Evolutionary conservation across 768 basidiomycete species (phyloP), one percentile per base, ranked within the genome.

Genomic region (Tephrocybe sp.): DNA sequence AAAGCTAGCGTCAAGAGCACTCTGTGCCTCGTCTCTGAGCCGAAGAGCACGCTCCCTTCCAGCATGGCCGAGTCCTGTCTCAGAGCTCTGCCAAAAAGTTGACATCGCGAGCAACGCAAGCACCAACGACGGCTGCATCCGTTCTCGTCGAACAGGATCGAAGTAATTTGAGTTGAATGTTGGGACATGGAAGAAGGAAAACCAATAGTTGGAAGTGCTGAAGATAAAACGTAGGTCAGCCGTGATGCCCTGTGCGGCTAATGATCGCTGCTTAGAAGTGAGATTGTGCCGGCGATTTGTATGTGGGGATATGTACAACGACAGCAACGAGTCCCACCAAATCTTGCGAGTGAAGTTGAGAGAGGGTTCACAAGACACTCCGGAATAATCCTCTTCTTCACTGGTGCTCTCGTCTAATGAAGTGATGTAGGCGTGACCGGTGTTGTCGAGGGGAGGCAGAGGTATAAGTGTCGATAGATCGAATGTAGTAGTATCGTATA

Each of bases 251-350:
- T 71, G 70, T 10, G 73, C 62, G 11, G 78, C 74, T 9, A 63
- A 55, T 32, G 78, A 76, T 20, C 83, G 79, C 61, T 80, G 68
- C 16, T 72, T 63, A 11, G 65, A 31, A 13, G 73, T 68, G 17
- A 80, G 60, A 26, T 60, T 51, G 50, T 67, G 67, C 39, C 62
- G 64, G 50, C 63, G 67, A 22, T 56, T 56, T n/a, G 66, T 60
- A 51, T 61, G 56, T 7, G 70, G 65, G 14, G 72, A 72, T 26
- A 66, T 50, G 62, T 89, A 89, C 23, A 84, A 61, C 35, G 71
- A 68, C 32, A 88, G 66, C 14, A 90, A 72, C 4, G 78, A 80
- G 60, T 89, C 89, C 84, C 85, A 91, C 89, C 89, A 89, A 19
- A 80, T 83, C 69, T 85, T 82, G 44, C 86, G 84, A 14, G 75